phyloP scores from a whole-genome alignment of 306 rosid species.

The Carpinus fangiana region DNA sequence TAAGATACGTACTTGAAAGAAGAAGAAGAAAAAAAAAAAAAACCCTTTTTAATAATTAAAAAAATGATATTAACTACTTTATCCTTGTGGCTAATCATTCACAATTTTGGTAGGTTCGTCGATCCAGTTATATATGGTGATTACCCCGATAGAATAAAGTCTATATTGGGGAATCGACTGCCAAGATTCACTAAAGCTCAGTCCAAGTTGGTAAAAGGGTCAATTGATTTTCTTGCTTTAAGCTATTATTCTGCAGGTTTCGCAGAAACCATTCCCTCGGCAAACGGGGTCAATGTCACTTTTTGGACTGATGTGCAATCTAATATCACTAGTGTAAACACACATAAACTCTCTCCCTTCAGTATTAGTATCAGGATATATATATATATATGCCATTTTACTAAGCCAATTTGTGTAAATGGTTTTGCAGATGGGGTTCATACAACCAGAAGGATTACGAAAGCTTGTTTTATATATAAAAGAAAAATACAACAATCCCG shows the following conservation, averaged over 20 bases:
- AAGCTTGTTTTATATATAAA: constrained; percentile 32
- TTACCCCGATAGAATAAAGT: constrained; percentile 47
- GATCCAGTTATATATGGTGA: constrained; percentile 57
- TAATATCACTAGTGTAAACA: constrained; percentile 17
- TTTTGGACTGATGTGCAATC: constrained; percentile 33
- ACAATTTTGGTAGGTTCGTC: constrained; percentile 36
- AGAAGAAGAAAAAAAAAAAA: too few species aligned
- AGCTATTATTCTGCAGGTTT: constrained; percentile 56
- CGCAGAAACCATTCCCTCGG: constrained; percentile 30
- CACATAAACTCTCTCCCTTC: neutral
- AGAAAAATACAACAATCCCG: constrained; percentile 40
- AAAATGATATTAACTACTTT: too few species aligned
- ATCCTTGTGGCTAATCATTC: too few species aligned
- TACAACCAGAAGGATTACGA: constrained; percentile 52
- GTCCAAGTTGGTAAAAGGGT: constrained; percentile 30
- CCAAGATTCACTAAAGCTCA: constrained; percentile 51
- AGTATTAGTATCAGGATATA: too few species aligned
- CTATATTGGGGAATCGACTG: constrained; percentile 46
- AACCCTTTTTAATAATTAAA: too few species aligned
- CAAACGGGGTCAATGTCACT: constrained; percentile 25
- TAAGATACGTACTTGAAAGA: too few species aligned
- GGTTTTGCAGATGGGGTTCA: constrained; percentile 44
- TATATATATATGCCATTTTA: too few species aligned
- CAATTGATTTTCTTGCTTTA: constrained; percentile 64
- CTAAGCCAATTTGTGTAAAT: neutral